Evolutionary conservation across 495 filamentous ascomycete genomes (phyloP), one percentile per base, ranked within the genome.

Genomic region (Neurospora tetrasperma): DNA sequence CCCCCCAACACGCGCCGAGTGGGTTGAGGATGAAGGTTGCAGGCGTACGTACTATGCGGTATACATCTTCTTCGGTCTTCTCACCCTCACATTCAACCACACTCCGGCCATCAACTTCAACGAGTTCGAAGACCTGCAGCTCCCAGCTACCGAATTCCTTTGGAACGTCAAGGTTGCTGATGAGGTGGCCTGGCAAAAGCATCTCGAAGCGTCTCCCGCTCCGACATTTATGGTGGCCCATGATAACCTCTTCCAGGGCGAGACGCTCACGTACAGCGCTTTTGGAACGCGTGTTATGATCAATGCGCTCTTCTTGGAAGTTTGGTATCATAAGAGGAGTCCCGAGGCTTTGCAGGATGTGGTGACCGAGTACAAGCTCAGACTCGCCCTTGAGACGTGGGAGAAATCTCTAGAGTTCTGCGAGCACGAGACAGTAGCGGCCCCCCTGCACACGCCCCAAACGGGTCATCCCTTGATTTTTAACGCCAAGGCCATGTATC

Each of bases 241-340:
- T 79, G 93, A 96, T 80, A 93, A 92, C 73, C 89, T 99, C 7
- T 98, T 97, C 87, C 93, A 96, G 78, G 96, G 94, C 71, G 94
- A 97, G 75, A 87, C 91, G 48, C 89, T 94, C 23, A 92, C 92
- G 74, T 99, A 98, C 86, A 98, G 95, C 80, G 96, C 96, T 11
- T 98, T 98, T 81, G 95, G 94, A 3, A 97, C 96, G 5, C 94
- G 96, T 70, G 93, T 98, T 77, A 94, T 99, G 90, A 99, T 99
- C 88, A 99, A 98, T 80, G 94, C 96, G 5, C 89, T 99, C 72
- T 99, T 98, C 88, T 87, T 99, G 72, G 96, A 98, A 79, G 96
- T 99, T 5, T 99, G 95, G 96, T 96, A 94, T 79, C 93, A 98
- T 84, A 97, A 98, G 88, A 92, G 96, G 74, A 97, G 92, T 82